These are phyloP conservation scores for Amphichorda felina DNA, from an alignment of 2,329 filamentous ascomycete species.

Conservation along the genomic window DNA sequence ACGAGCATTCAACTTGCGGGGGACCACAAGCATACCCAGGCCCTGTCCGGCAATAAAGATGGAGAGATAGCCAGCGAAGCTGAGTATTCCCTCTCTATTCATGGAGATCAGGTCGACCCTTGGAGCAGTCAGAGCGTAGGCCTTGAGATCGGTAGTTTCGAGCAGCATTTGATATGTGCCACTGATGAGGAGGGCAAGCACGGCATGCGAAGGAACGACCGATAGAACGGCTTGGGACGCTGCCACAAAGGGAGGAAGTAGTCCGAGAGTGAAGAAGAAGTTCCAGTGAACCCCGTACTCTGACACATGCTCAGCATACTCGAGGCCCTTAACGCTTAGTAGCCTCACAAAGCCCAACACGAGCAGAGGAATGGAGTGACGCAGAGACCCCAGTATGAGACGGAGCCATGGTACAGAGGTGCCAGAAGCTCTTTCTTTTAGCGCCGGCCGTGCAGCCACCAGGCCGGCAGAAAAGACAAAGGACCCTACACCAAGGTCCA, in stretches of 20 bases:
- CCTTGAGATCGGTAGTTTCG: constrained; percentile 66
- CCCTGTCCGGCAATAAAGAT: constrained; percentile 89
- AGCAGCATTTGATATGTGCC: constrained; percentile 64
- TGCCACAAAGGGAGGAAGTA: constrained; percentile 82
- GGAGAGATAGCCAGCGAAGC: constrained; percentile 83
- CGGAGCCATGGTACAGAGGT: constrained; percentile 34
- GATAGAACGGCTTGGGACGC: constrained; percentile 63
- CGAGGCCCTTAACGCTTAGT: constrained; percentile 81
- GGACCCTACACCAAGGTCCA: constrained; percentile 94
- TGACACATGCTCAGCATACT: constrained; percentile 94
- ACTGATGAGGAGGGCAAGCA: constrained; percentile 58
- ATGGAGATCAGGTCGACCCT: constrained; percentile 70
- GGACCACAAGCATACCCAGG: constrained; percentile 68
- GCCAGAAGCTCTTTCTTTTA: constrained; percentile 52
- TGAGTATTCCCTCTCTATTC: constrained; percentile 94
- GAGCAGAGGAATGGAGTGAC: constrained; percentile 75
- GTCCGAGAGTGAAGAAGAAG: constrained; percentile 92
- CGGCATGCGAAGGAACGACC: constrained; percentile 64
- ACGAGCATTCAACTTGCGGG: constrained; percentile 35
- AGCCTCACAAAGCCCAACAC: constrained; percentile 70
- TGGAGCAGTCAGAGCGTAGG: constrained; percentile 72
- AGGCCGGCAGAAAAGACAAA: constrained; percentile 93
- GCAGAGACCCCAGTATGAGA: constrained; percentile 54
- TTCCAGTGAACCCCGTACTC: constrained; percentile 99
- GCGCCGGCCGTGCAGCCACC: constrained; percentile 71